These are phyloP conservation scores for Letharia columbiana DNA, from an alignment of 495 filamentous ascomycete species.

Conservation along the genomic window DNA sequence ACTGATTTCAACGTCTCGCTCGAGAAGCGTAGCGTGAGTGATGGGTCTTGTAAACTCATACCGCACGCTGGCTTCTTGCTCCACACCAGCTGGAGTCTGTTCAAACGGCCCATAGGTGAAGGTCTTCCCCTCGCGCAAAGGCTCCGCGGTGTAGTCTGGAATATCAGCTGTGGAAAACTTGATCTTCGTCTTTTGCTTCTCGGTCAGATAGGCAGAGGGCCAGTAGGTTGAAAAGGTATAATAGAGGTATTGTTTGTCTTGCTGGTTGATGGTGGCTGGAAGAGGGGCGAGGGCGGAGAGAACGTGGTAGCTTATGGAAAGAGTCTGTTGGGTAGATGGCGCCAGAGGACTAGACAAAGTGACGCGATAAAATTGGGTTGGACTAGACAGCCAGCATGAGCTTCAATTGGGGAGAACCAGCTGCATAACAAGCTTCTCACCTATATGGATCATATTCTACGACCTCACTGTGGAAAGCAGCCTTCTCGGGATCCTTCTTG, in stretches of 20 bases:
- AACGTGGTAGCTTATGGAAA: constrained; percentile 75
- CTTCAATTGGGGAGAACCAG: constrained; percentile 29
- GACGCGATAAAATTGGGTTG: constrained; percentile 77
- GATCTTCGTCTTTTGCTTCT: constrained; percentile 93
- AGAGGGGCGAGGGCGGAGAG: constrained; percentile 68
- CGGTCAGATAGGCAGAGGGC: constrained; percentile 70
- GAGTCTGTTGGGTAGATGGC: constrained; percentile 66
- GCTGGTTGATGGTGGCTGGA: constrained; percentile 69
- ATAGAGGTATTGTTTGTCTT: constrained; percentile 75
- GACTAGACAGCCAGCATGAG: constrained; percentile 36
- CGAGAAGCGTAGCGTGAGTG: constrained; percentile 61
- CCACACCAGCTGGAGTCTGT: constrained; percentile 56
- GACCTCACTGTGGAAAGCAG: constrained; percentile 57
- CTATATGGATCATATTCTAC: constrained; percentile 56
- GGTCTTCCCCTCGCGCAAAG: constrained; percentile 71
- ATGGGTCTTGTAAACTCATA: constrained; percentile 95
- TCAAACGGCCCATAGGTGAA: constrained; percentile 91
- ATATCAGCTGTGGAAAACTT: constrained; percentile 73
- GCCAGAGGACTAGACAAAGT: constrained; percentile 64
- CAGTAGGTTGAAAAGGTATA: constrained; percentile 77
- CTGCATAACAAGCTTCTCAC: constrained; percentile 34
- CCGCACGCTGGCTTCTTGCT: constrained; percentile 64
- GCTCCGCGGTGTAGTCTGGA: constrained; percentile 78
- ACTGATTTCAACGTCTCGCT: constrained; percentile 88
- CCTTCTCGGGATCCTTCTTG: constrained; percentile 65